Evolutionary conservation across 257 asterid species (phyloP), one percentile per base, ranked within the genome.

Genomic region (Penstemon newberryi): DNA sequence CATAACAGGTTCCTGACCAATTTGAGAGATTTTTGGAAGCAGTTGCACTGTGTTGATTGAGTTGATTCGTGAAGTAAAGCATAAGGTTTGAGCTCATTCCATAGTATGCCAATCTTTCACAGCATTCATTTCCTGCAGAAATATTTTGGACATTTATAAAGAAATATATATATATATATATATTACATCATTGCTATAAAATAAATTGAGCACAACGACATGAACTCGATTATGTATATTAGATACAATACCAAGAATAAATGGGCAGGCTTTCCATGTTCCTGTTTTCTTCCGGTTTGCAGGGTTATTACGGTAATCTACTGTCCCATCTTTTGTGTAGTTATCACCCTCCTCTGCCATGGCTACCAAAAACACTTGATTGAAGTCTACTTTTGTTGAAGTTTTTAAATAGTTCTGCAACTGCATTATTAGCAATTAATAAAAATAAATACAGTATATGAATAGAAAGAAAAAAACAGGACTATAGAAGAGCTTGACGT

Each of bases 1-100:
- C 78, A 12, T 88, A 88, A 85, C 96, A 88, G 0, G 96, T 88
- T 19, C 96, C 96, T 0, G 91, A 82, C 96, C 93, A 88, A 59
- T 88, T 81, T 2, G 91, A 84, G 47, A 82, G 72, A 55, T 84
- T 86, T 36, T 77, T 89, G 0, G 96, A 83, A 53, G 96, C 89
- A 3, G 83, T 69, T 0, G 82, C 78, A 43, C 70, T 89, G 61
- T 79, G 84, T 78, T 82, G 91, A 44, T 79, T 81, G 3, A 86
- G 91, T n/a, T 72, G 79, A 11, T 71, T 73, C 18, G 77, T 80
- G 81, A 88, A 83, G 65, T 83, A 88, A 4, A 65, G 61, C 38
- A 83, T 10, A 13, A 87, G 80, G 71, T 87, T 87, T 33, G 83
- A 63, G 77, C 91, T 85, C 95, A 87, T 87, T 39, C 95, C 95